Conservation (phyloP, 441 rosid genomes). For the Manihot esculenta region DNA sequence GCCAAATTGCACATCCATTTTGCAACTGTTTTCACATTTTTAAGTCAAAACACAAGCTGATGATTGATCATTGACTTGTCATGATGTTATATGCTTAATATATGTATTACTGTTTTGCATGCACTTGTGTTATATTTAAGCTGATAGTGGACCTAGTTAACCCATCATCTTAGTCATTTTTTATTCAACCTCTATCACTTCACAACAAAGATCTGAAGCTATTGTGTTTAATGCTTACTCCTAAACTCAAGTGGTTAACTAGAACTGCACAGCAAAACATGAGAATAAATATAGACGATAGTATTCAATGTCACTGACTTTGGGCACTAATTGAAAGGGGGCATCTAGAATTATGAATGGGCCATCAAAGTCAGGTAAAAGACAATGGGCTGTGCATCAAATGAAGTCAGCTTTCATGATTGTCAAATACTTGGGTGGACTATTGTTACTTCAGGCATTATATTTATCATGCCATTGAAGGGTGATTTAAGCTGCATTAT, state of each 20-base stretch:
- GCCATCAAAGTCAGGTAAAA: neutral
- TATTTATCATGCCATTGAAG: neutral
- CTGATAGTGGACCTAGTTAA: neutral
- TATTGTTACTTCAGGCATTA: neutral
- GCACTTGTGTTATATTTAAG: neutral
- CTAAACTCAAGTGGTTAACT: neutral
- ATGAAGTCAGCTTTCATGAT: neutral
- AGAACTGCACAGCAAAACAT: neutral
- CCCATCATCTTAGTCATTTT: neutral
- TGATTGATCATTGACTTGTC: neutral
- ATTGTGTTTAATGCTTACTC: neutral
- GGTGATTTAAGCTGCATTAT: neutral
- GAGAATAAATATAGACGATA: neutral
- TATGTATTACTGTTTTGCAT: neutral
- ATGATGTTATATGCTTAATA: neutral
- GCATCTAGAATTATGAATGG: neutral
- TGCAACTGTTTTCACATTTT: neutral
- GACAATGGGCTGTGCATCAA: neutral
- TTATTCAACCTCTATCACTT: neutral
- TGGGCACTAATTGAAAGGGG: neutral
- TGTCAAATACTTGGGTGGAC: neutral
- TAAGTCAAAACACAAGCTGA: neutral
- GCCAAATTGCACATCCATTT: neutral
- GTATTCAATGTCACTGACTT: neutral
- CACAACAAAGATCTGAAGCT: neutral